Evolutionary conservation across 768 basidiomycete species (phyloP).

Genomic region (Leccinellum rugosiceps): DNA sequence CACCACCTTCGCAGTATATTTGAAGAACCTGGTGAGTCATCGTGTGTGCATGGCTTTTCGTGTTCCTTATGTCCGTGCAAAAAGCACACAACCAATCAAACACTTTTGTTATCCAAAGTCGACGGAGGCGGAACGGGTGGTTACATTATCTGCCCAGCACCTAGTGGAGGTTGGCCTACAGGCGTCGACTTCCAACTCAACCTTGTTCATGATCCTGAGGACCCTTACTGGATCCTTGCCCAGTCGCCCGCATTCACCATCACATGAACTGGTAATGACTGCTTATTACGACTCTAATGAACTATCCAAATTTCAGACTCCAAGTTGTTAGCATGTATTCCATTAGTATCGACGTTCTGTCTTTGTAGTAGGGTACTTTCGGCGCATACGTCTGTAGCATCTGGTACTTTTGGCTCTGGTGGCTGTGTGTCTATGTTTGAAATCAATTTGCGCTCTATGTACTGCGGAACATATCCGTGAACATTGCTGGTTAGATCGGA

Average conservation of each 20-base stretch:
- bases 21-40: constrained; percentile 56
- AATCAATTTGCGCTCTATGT: background rate
- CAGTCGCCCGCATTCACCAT: constrained; percentile 68
- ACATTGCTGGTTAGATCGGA: background rate
- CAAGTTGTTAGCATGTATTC: background rate
- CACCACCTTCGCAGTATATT: constrained; percentile 62
- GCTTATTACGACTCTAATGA: constrained; percentile 29
- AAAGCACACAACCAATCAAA: background rate
- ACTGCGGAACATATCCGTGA: background rate
- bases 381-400: background rate
- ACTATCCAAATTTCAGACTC: too few species aligned
- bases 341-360: background rate
- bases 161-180: too few species aligned
- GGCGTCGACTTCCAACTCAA: too few species aligned
- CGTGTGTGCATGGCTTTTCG: background rate
- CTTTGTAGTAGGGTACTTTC: background rate
- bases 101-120: too few species aligned
- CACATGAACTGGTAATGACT: constrained; percentile 32
- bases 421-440: background rate
- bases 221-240: constrained; percentile 31
- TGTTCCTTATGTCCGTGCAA: background rate
- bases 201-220: too few species aligned
- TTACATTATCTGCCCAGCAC: too few species aligned
- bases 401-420: background rate
- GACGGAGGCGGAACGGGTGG: too few species aligned